Base-by-base conservation (phyloP, 2,329 filamentous ascomycete species). In the Verticillium tricorpus region DNA sequence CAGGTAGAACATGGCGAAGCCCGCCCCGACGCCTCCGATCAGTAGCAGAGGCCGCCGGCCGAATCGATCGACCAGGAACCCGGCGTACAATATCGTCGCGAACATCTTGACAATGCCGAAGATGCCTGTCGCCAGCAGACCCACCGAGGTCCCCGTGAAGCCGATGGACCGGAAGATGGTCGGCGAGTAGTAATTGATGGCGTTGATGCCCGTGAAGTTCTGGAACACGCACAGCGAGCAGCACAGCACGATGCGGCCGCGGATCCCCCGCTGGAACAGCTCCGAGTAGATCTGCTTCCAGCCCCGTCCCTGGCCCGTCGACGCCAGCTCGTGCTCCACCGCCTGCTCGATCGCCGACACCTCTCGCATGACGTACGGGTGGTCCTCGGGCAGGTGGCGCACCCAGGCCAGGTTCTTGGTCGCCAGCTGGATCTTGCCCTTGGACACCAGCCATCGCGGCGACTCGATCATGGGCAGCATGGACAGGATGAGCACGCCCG, bases 121-220 rank as follows among this genome's bases (percentile, higher is more conserved):
- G 60, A 89, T 82, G 25, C 87, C 87, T 0, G 86, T 89, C 0
- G 86, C 86, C 22, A 89, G 76, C 64, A 89, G 81, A 25, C 78
- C 77, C 2, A 81, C 82, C 69, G 81, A 83, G 4, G 83, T 84
- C 4, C 85, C 85, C 1, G 69, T 77, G 59, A 89, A 78, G 28
- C 87, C 87, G 54, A 90, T 83, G 19, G 80, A 83, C 64, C 79
- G 78, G 76, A 90, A 90, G n/a, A 89, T 83, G 1, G 82, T 86
- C 0, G 86, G 86, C 0, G 78, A 80, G 69, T 85, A 60, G 39
- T 63, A 61, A 37, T 65, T 66, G 58, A 66, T 60, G 5, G 65
- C 65, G 37, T 66, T 65, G 6, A 63, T 66, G 2, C 65, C 66
- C 17, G 60, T 63, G 50, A 64, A 56, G 19, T 67, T 66, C 39